Evolutionary conservation across 225 moss, liverwort and hornwort species (phyloP).

Genomic region (Asterella californica): DNA sequence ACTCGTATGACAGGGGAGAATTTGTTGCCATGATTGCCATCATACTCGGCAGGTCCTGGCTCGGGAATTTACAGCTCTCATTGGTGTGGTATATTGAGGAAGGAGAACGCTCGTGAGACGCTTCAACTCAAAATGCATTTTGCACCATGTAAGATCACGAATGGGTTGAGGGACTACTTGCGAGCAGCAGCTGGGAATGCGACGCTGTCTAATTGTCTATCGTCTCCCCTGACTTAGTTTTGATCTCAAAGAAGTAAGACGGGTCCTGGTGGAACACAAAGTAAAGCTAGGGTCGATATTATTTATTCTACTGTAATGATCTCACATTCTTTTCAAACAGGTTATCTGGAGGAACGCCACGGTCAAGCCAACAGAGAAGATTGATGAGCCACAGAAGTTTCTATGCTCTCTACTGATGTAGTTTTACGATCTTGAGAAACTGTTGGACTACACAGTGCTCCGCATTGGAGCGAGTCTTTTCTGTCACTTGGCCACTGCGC

Average conservation of each 20-base stretch:
- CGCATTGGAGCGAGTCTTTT: constrained; percentile 9
- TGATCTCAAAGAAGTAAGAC: constrained; percentile 21
- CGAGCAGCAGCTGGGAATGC: constrained; percentile 21
- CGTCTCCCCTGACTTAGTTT: constrained; percentile 21
- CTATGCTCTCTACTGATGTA: constrained; percentile 18
- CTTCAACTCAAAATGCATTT: constrained; percentile 4
- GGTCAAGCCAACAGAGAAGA: constrained; percentile 24
- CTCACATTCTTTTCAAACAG: constrained; percentile 26
- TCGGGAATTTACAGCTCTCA: constrained; percentile 3
- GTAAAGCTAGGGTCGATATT: constrained; percentile 26
- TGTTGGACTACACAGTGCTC: constrained; percentile 8
- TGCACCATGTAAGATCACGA: constrained; percentile 11
- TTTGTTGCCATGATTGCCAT: background rate
- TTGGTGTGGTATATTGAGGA: constrained; percentile 21
- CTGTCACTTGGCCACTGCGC: constrained; percentile 11
- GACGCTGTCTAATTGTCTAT: background rate
- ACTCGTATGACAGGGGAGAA: background rate
- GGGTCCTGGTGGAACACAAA: constrained; percentile 17
- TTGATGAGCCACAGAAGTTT: constrained; percentile 20
- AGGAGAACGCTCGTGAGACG: constrained; percentile 17
- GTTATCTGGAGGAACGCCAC: constrained; percentile 25
- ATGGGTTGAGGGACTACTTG: constrained; percentile 9
- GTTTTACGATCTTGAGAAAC: constrained; percentile 19
- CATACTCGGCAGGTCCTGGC: constrained; percentile 1
- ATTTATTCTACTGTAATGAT: constrained; percentile 23